Conservation (phyloP, 2,329 filamentous ascomycete species). For the Fusarium nelsonii region DNA sequence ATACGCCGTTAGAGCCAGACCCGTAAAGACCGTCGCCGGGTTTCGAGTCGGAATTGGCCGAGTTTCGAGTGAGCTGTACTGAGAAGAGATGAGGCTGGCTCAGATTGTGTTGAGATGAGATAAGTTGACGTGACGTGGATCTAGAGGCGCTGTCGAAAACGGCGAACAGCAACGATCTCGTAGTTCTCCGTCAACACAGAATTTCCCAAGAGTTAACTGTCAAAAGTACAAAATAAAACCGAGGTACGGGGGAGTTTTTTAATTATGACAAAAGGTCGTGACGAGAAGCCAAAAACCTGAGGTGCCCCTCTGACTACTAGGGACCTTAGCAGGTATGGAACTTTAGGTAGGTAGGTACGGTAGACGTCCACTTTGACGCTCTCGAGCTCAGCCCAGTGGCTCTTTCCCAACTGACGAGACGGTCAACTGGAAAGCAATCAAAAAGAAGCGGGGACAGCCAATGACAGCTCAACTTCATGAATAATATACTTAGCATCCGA, state of each 20-base stretch:
- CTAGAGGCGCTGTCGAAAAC: slow-evolving; percentile 27
- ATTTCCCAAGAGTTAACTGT: neutral
- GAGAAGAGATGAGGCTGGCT: slow-evolving; percentile 33
- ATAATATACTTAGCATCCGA: neutral
- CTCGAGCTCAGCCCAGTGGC: slow-evolving; percentile 28
- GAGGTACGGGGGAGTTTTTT: slow-evolving; percentile 13
- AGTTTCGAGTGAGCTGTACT: neutral
- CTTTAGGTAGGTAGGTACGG: slow-evolving; percentile 2
- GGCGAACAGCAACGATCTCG: slow-evolving; percentile 6
- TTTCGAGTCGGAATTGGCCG: slow-evolving; percentile 1
- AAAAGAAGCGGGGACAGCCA: slow-evolving; percentile 35
- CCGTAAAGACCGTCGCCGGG: slow-evolving; percentile 5
- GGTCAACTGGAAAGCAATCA: slow-evolving; percentile 38
- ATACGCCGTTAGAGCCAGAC: slow-evolving; percentile 5
- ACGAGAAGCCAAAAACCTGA: slow-evolving; percentile 28
- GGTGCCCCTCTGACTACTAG: slow-evolving; percentile 26
- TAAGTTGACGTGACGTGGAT: slow-evolving; percentile 35
- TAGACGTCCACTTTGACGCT: slow-evolving; percentile 38
- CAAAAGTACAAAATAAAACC: slow-evolving; percentile 8
- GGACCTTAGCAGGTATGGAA: slow-evolving; percentile 1
- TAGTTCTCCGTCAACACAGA: neutral
- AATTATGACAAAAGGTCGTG: slow-evolving; percentile 33
- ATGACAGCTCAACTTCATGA: slow-evolving; percentile 6
- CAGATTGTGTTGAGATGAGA: slow-evolving; percentile 14
- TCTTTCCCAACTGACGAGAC: slow-evolving; percentile 24